phyloP scores from a whole-genome alignment of 1,139 yeast genomes.

The Pichia sp. region DNA sequence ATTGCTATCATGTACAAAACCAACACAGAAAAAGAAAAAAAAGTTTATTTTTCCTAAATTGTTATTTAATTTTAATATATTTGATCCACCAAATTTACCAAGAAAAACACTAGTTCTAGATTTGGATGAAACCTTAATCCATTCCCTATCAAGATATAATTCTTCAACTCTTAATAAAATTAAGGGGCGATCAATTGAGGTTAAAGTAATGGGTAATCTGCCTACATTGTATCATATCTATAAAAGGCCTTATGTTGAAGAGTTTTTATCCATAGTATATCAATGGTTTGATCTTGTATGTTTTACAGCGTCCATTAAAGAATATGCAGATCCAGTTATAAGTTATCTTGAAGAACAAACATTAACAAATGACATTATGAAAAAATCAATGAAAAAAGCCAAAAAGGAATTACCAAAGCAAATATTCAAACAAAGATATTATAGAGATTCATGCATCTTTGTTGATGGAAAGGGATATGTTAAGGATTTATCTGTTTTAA shows the following conservation, averaged over 20 bases:
- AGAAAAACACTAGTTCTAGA: conserved; percentile 68
- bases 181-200: conserved; percentile 69
- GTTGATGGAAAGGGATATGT: conserved; percentile 76
- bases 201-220: conserved; percentile 50
- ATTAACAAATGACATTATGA: conserved; percentile 19
- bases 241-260: conserved; percentile 87
- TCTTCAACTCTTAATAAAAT: conserved; percentile 35
- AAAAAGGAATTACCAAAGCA: conserved; percentile 13
- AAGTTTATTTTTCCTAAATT: conserved; percentile 39
- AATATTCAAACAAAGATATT: conserved; percentile 56
- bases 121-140: conserved; percentile 89
- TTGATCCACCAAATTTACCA: conserved; percentile 38
- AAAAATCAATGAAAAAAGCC: conserved; percentile 3
- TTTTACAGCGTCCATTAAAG: conserved; percentile 90
- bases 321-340: conserved; percentile 95
- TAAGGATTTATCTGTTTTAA: conserved; percentile 59
- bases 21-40: conserved; percentile 15
- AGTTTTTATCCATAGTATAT: conserved; percentile 67
- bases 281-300: conserved; percentile 87
- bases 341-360: conserved; percentile 68
- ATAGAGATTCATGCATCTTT: conserved; percentile 74
- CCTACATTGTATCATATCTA: conserved; percentile 82
- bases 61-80: conserved; percentile 32
- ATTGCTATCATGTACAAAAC: neutral
- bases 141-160: conserved; percentile 68